Evolutionary conservation across 805 yeast genomes (phyloP).

Genomic region (Nakazawaea wickerhamii): DNA sequence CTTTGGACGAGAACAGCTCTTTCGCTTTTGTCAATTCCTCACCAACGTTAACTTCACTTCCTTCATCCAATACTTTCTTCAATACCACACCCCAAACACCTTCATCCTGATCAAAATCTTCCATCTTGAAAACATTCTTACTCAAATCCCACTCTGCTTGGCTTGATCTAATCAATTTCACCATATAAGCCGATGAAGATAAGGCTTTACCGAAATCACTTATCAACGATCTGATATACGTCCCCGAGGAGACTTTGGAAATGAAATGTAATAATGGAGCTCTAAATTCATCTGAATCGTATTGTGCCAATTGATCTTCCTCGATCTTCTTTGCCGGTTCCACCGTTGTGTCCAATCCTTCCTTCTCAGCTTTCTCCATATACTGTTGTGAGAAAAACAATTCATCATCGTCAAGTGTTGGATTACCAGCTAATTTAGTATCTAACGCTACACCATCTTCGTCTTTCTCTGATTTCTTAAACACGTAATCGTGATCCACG

Average conservation of each 20-base stretch:
- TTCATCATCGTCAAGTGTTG: constrained; percentile 59
- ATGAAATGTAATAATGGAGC: constrained; percentile 71
- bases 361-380: constrained; percentile 36
- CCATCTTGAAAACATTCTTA: constrained; percentile 59
- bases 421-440: constrained; percentile 32
- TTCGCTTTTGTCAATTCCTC: constrained; percentile 32
- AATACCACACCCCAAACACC: constrained; percentile 68
- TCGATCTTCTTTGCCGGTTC: constrained; percentile 36
- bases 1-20: constrained; percentile 4
- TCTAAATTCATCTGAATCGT: constrained; percentile 34
- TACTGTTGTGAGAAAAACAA: constrained; percentile 56
- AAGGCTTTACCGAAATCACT: constrained; percentile 85
- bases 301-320: constrained; percentile 27
- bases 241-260: constrained; percentile 87
- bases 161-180: constrained; percentile 59
- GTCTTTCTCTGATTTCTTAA: constrained; percentile 37
- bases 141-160: constrained; percentile 86
- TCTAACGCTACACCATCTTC: constrained; percentile 42
- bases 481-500: constrained; percentile 49
- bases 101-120: constrained; percentile 59
- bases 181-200: constrained; percentile 85
- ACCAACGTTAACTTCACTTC: constrained; percentile 33
- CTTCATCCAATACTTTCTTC: constrained; percentile 44
- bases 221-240: constrained; percentile 84
- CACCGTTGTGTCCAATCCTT: constrained; percentile 32